Evolutionary conservation across 2,329 filamentous ascomycete genomes (phyloP).

Genomic region (Alternaria brassicae): DNA sequence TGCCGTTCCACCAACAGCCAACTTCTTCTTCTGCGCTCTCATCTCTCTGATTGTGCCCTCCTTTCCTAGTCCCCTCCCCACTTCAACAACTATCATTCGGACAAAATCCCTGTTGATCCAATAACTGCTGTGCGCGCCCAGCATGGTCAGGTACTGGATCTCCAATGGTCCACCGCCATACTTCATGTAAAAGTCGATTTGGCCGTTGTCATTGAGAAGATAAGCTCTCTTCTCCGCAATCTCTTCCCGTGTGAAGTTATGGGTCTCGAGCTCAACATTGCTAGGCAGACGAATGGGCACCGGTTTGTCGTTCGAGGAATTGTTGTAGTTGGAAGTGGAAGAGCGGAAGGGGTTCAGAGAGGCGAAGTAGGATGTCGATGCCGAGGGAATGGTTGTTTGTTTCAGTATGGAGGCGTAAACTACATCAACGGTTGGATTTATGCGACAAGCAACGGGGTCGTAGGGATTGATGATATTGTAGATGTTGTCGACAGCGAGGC

Average conservation of each 20-base stretch:
- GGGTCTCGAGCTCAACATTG: slow-evolving; percentile 87
- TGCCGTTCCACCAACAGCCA: slow-evolving; percentile 10
- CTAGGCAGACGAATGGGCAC: slow-evolving; percentile 52
- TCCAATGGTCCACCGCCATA: slow-evolving; percentile 87
- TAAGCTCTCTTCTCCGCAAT: slow-evolving; percentile 88
- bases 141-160: slow-evolving; percentile 96
- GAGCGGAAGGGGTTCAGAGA: slow-evolving; percentile 52
- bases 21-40: slow-evolving; percentile 62
- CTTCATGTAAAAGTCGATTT: slow-evolving; percentile 88
- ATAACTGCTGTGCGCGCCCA: slow-evolving; percentile 93
- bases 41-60: slow-evolving; percentile 62
- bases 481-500: slow-evolving; percentile 91
- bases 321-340: slow-evolving; percentile 28
- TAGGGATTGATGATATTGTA: slow-evolving; percentile 88
- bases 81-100: slow-evolving; percentile 86
- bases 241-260: slow-evolving; percentile 92
- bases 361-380: slow-evolving; percentile 60
- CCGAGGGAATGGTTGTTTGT: slow-evolving; percentile 78
- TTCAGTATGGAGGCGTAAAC: slow-evolving; percentile 79
- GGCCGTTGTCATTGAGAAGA: slow-evolving; percentile 92
- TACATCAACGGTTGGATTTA: slow-evolving; percentile 89
- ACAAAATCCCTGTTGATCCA: slow-evolving; percentile 89
- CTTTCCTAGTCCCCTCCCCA: slow-evolving; percentile 76
- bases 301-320: slow-evolving; percentile 34
- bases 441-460: slow-evolving; percentile 85